Conservation (phyloP, 352 stramenopile species). For the Globisporangium splendens region DNA sequence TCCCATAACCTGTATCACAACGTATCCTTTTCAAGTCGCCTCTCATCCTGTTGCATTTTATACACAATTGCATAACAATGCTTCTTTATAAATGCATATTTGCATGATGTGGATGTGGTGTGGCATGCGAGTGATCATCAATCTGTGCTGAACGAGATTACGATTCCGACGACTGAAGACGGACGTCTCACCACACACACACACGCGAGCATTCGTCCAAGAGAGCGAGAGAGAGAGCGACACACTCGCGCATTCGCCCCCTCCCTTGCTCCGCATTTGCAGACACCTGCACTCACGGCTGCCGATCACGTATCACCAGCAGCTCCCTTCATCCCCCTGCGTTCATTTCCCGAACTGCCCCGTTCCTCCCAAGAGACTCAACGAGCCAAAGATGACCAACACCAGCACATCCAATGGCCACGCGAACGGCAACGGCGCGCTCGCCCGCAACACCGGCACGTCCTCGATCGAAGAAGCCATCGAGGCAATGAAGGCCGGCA, state of each 20-base stretch:
- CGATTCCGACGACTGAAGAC: slow-evolving; percentile 13
- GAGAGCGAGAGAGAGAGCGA: too few relatives aligned
- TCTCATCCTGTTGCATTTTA: neutral
- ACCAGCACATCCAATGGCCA: slow-evolving; percentile 11
- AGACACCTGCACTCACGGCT: neutral
- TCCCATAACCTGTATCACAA: too few relatives aligned
- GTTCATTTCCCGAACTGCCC: slow-evolving; percentile 6
- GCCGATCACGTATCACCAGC: neutral
- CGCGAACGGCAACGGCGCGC: slow-evolving; percentile 4
- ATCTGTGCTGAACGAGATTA: slow-evolving; percentile 4
- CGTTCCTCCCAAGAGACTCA: neutral
- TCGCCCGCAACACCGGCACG: slow-evolving; percentile 39
- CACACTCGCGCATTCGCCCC: neutral
- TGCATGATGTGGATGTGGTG: neutral
- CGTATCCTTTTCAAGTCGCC: neutral
- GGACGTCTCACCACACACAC: neutral
- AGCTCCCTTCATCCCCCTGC: neutral
- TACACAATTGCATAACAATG: too few relatives aligned
- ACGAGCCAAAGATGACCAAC: slow-evolving; percentile 9
- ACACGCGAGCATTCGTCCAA: too few relatives aligned
- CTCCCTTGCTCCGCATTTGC: neutral
- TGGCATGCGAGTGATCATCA: slow-evolving; percentile 2
- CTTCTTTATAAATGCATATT: neutral
- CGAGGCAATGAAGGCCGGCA: slow-evolving; percentile 53
- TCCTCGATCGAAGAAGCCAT: slow-evolving; percentile 68